phyloP scores from a whole-genome alignment of 2,329 filamentous ascomycete species.

The Epichloe coenophiala region DNA sequence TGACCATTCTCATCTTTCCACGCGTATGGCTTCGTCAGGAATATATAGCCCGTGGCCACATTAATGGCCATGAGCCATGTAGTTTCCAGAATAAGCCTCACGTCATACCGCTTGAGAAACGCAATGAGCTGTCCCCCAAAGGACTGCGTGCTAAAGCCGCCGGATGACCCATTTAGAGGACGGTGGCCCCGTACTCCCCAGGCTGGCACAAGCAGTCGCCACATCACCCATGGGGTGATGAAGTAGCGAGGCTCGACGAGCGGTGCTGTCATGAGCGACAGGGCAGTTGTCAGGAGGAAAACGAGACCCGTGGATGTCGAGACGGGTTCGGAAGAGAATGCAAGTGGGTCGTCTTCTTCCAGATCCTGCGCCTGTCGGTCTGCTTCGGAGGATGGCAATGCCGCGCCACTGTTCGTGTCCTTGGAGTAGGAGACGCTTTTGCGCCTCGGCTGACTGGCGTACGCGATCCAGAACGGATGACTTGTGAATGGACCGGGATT shows the following conservation, averaged over 20 bases:
- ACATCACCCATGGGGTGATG: constrained; percentile 88
- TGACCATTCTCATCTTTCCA: constrained; percentile 45
- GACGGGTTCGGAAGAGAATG: constrained; percentile 18
- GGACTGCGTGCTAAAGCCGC: background rate
- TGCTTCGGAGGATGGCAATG: background rate
- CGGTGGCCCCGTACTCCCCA: constrained; percentile 18
- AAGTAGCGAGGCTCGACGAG: constrained; percentile 94
- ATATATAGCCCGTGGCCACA: constrained; percentile 53
- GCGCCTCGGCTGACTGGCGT: constrained; percentile 2
- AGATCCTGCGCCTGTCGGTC: constrained; percentile 6
- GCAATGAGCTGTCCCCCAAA: background rate
- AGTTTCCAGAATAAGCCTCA: constrained; percentile 47
- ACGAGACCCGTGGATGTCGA: constrained; percentile 40
- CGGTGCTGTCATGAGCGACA: constrained; percentile 77
- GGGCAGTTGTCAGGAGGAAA: constrained; percentile 52
- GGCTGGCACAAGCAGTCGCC: constrained; percentile 65
- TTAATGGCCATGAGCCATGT: constrained; percentile 57
- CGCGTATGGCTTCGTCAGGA: constrained; percentile 52
- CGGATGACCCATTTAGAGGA: background rate
- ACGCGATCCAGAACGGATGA: constrained; percentile 14
- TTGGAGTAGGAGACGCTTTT: constrained; percentile 6
- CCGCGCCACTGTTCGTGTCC: background rate
- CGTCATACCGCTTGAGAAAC: constrained; percentile 20
- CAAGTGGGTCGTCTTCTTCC: constrained; percentile 14
- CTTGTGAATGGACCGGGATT: constrained; percentile 13